Base-by-base conservation (phyloP, 768 basidiomycete genomes). In the Symmetrospora coprosmae region DNA sequence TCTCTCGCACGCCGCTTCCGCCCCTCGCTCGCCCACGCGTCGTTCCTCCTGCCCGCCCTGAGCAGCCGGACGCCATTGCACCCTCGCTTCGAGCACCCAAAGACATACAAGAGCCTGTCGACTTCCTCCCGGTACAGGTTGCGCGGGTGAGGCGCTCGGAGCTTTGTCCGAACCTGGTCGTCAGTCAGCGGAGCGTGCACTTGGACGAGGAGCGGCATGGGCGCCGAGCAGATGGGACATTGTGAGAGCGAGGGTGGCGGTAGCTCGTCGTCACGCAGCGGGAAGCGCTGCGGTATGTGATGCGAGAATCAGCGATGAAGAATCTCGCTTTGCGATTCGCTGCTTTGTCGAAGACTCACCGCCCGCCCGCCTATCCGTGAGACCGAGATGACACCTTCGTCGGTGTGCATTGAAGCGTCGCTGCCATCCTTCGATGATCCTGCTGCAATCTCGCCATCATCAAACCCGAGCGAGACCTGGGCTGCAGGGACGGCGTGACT, bases 401-500 rank as follows among this genome's bases (percentile, higher is more conserved):
- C 55, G 17, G 31, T 28, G 31, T 17, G 27, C n/a, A n/a, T 33
- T 43, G 23, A 8, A 27, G 37, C 17, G 51, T 25, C 40, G 35
- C 23, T 39, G n/a, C 37, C 39, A 23, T 16, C 40, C 3, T 21
- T 39, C 23, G 6, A 38, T 8, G 14, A 19, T 2, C 6, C 6
- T 5, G 14, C 40, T 25, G 35, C 40, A 23, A 58, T 39, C 21
- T 58, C 43, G 4, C 55, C 55, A 46, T 58, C 55, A 5, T 58
- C 55, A 58, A 58, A 58, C 4, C 55, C 55, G 27, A 58, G n/a
- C n/a, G n/a, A n/a, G n/a, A n/a, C n/a, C n/a, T n/a, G n/a, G n/a
- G n/a, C n/a, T n/a, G n/a, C n/a, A n/a, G n/a, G 31, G 39, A 58
- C 46, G 25, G 46, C 55, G 40, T 43, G 41, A 43, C 55, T 58